Conservation (phyloP, 768 basidiomycete genomes). For the Boletellus sp. region DNA sequence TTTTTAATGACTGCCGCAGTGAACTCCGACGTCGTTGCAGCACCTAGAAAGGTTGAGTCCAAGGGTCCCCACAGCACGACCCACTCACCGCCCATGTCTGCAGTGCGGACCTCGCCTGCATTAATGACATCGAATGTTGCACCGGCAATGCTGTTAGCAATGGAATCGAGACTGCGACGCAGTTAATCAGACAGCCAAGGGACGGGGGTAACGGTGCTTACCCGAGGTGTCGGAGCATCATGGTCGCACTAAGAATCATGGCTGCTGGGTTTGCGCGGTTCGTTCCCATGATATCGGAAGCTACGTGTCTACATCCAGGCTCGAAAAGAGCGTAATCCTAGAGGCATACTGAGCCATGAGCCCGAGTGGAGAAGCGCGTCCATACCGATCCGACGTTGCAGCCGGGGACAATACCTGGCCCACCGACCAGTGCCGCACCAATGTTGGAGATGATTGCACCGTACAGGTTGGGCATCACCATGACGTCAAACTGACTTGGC, state of each 20-base stretch:
- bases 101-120: constrained; percentile 82
- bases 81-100: constrained; percentile 88
- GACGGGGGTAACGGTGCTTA: constrained; percentile 36
- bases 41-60: constrained; percentile 45
- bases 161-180: constrained; percentile 68
- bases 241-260: constrained; percentile 94
- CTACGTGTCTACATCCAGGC: constrained; percentile 95
- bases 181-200: constrained; percentile 13
- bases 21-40: constrained; percentile 91
- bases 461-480: constrained; percentile 99
- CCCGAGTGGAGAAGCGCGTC: constrained; percentile 12
- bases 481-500: constrained; percentile 96
- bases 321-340: constrained; percentile 98
- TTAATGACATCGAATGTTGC: constrained; percentile 93
- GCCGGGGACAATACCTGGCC: constrained; percentile 96
- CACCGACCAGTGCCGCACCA: constrained; percentile 96
- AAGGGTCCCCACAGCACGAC: neutral
- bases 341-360: neutral
- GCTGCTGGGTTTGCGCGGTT: constrained; percentile 96
- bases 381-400: constrained; percentile 92
- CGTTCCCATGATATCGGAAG: constrained; percentile 94
- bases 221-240: constrained; percentile 97
- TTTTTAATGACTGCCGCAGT: constrained; percentile 89
- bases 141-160: constrained; percentile 90
- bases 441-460: constrained; percentile 98